Evolutionary conservation across 148 eudicot species (phyloP).

Genomic region (Chenopodium berlandieri): DNA sequence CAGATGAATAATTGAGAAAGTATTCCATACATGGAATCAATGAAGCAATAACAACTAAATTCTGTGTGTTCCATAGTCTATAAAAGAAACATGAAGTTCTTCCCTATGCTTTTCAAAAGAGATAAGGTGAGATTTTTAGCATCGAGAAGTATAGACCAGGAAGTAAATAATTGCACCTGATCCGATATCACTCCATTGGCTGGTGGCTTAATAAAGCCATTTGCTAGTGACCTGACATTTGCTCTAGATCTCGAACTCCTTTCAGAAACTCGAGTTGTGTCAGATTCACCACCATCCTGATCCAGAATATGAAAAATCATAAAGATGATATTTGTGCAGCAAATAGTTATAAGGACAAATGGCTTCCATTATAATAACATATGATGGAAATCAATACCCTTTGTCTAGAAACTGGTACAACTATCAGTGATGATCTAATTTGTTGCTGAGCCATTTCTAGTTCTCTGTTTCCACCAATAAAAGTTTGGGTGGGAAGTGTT

Average conservation of each 20-base stretch:
- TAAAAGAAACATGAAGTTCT: background rate
- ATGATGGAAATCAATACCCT: slow-evolving; percentile 27
- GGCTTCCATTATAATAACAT: background rate
- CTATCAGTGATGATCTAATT: slow-evolving; percentile 25
- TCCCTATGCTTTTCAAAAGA: background rate
- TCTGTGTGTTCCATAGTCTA: background rate
- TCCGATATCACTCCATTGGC: slow-evolving; percentile 41
- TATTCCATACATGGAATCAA: background rate
- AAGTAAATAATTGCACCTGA: slow-evolving; percentile 33
- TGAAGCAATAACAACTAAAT: background rate
- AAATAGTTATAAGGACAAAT: background rate
- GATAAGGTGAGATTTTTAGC: background rate
- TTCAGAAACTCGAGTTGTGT: slow-evolving; percentile 28
- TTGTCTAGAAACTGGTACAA: slow-evolving; percentile 33
- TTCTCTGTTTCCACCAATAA: slow-evolving; percentile 58
- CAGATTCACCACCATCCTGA: slow-evolving; percentile 48
- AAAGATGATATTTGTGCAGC: slow-evolving; percentile 1
- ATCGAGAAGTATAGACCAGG: background rate
- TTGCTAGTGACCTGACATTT: slow-evolving; percentile 41
- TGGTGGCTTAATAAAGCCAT: slow-evolving; percentile 40
- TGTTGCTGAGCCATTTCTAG: slow-evolving; percentile 50
- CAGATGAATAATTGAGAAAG: background rate
- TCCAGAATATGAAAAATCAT: slow-evolving; percentile 5
- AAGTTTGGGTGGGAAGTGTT: slow-evolving; percentile 65
- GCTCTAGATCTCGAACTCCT: slow-evolving; percentile 39